Evolutionary conservation across 371 early-diverging fungal species (phyloP), one percentile per base, ranked within the genome.

Genomic region (Mucor racemosus): DNA sequence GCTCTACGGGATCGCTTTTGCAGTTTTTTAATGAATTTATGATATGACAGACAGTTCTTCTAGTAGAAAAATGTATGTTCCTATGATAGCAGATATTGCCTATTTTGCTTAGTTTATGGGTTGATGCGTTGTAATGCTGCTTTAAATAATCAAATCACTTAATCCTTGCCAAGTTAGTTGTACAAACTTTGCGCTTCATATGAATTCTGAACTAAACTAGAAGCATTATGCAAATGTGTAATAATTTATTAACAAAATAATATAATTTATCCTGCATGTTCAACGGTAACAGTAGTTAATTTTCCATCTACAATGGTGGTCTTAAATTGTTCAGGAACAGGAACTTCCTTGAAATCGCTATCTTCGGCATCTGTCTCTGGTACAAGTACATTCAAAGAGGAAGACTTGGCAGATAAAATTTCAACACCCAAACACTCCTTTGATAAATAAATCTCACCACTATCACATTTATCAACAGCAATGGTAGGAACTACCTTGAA

Each of bases 291-390:
- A 42, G 97, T 96, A 31, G 90, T 84, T 9, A 96, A 79, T 74
- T 88, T 90, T 53, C 95, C 94, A 65, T 91, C 76, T 50, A 88
- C 85, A 73, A 94, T 82, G 19, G 92, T 87, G 15, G 93, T 95
- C 85, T 94, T 92, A 69, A 96, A 86, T 81, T 97, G 97, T 76
- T 98, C 99, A 54, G 96, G 91, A 13, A 98, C 84, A 39, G 96
- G 90, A 57, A 87, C 75, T 84, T 98, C 99, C 38, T 83, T 87
- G 67, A 78, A 95, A 55, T 96, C 96, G 17, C 87, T 90, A 55
- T 87, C 90, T 8, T 88, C 93, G 21, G 84, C 84, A n/a, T 72
- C 73, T n/a, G 82, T 81, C 35, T 91, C 85, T 4, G 86, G 90
- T 7, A 93, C 74, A 38, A 91, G 73, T 11, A 98, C 84, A 74